These are phyloP conservation scores for Ceratobasidium sp. DNA, from an alignment of 1,284 basidiomycete species.

Conservation along the genomic window DNA sequence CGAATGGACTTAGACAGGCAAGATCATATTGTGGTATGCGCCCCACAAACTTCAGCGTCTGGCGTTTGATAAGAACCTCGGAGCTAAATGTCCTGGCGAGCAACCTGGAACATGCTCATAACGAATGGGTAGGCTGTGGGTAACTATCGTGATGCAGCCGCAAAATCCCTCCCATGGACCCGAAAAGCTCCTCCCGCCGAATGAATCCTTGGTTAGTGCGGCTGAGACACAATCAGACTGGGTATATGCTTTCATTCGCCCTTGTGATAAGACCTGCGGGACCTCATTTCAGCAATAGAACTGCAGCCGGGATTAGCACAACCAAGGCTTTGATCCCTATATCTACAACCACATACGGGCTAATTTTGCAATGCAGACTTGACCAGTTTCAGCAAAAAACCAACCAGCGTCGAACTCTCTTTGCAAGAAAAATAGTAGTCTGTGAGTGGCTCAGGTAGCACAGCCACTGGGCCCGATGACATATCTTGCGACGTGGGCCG, in stretches of 20 bases:
- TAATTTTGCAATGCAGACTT: too few relatives aligned
- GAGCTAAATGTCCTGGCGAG: neutral
- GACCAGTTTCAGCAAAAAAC: too few relatives aligned
- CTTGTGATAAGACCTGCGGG: slow-evolving; percentile 51
- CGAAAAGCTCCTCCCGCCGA: slow-evolving; percentile 28
- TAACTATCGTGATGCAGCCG: neutral
- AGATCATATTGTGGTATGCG: slow-evolving; percentile 1
- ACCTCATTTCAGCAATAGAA: too few relatives aligned
- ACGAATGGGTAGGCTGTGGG: neutral
- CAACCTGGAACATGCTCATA: neutral
- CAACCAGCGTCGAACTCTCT: too few relatives aligned
- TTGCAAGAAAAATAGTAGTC: too few relatives aligned
- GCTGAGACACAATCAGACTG: slow-evolving; percentile 51
- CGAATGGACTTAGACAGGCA: neutral
- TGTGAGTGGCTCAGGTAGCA: too few relatives aligned
- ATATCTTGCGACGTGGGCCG: too few relatives aligned
- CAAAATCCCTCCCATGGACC: slow-evolving; percentile 49
- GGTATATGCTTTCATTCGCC: slow-evolving; percentile 50
- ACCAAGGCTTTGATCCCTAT: too few relatives aligned
- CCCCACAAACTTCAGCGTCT: neutral
- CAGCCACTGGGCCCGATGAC: too few relatives aligned
- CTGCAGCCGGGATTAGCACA: too few relatives aligned
- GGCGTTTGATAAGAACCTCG: neutral
- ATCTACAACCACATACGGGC: too few relatives aligned
- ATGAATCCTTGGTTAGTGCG: neutral